These are phyloP conservation scores for Fusarium annulatum DNA, from an alignment of 2,329 filamentous ascomycete species.

Conservation along the genomic window DNA sequence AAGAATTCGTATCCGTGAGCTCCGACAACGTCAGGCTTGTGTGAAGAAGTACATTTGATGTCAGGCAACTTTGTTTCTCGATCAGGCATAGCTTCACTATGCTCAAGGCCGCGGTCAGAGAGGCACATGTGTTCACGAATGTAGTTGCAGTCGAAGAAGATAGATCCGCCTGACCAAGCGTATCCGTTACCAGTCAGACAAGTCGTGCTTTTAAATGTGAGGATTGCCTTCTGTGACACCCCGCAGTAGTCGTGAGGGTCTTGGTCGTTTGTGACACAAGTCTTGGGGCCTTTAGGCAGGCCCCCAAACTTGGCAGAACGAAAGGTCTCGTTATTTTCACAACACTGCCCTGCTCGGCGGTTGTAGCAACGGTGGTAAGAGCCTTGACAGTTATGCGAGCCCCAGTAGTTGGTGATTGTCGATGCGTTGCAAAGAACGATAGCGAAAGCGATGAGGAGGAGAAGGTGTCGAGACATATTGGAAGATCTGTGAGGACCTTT, in stretches of 20 bases:
- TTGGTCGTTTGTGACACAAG: neutral
- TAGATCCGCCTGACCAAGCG: neutral
- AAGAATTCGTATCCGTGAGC: neutral
- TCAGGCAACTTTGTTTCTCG: neutral
- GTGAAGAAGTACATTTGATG: neutral
- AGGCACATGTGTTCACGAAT: neutral
- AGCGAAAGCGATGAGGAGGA: neutral
- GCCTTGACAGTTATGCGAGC: neutral
- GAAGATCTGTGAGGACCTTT: neutral
- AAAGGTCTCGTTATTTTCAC: neutral
- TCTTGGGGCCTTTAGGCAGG: neutral
- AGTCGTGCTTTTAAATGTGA: neutral
- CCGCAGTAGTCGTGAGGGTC: neutral
- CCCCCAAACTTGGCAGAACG: neutral
- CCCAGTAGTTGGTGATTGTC: neutral
- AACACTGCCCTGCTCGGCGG: neutral
- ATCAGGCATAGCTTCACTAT: neutral
- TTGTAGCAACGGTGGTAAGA: neutral
- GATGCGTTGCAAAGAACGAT: neutral
- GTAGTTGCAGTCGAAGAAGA: neutral
- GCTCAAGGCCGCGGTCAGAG: neutral
- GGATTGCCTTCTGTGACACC: neutral
- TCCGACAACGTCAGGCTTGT: neutral
- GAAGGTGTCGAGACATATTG: neutral
- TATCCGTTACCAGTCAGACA: neutral